Evolutionary conservation across 2,329 filamentous ascomycete genomes (phyloP).

Genomic region (Pseudonectria buxi): DNA sequence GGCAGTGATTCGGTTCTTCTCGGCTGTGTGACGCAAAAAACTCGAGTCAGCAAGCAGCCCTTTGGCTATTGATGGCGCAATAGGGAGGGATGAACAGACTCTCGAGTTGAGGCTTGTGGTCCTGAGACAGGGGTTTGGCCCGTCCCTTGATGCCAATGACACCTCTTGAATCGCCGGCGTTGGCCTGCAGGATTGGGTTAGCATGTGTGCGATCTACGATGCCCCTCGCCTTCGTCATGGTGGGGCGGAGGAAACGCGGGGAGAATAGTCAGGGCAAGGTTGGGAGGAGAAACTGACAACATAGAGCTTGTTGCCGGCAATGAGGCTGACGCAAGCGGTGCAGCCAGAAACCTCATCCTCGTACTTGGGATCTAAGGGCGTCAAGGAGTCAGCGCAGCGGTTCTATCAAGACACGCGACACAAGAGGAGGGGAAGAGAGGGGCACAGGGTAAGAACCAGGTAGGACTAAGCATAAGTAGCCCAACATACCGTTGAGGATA

Average conservation of each 20-base stretch:
- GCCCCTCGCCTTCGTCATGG: slow-evolving; percentile 8
- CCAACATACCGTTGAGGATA: slow-evolving; percentile 76
- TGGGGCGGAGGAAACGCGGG: slow-evolving; percentile 10
- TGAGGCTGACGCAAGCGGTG: slow-evolving; percentile 85
- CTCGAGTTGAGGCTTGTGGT: slow-evolving; percentile 99
- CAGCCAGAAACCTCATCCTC: slow-evolving; percentile 97
- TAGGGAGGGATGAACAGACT: slow-evolving; percentile 45
- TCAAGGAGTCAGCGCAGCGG: neutral
- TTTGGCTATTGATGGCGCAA: slow-evolving; percentile 1
- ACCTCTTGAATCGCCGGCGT: slow-evolving; percentile 91
- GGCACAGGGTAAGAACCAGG: slow-evolving; percentile 3
- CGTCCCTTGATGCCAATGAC: slow-evolving; percentile 95
- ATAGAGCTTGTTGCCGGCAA: slow-evolving; percentile 88
- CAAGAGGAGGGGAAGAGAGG: slow-evolving; percentile 1
- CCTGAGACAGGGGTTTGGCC: slow-evolving; percentile 96
- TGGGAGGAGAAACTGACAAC: slow-evolving; percentile 59
- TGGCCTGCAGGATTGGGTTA: slow-evolving; percentile 56
- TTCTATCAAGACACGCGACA: slow-evolving; percentile 1
- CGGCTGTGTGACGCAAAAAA: slow-evolving; percentile 47
- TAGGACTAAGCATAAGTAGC: too few species aligned
- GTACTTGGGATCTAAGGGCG: slow-evolving; percentile 77
- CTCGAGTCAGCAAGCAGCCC: slow-evolving; percentile 9
- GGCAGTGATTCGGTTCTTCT: slow-evolving; percentile 92
- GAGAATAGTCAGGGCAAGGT: slow-evolving; percentile 1
- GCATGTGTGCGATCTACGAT: slow-evolving; percentile 7